Evolutionary conservation across 805 yeast genomes (phyloP).

Genomic region (Pichia sporocuriosa): DNA sequence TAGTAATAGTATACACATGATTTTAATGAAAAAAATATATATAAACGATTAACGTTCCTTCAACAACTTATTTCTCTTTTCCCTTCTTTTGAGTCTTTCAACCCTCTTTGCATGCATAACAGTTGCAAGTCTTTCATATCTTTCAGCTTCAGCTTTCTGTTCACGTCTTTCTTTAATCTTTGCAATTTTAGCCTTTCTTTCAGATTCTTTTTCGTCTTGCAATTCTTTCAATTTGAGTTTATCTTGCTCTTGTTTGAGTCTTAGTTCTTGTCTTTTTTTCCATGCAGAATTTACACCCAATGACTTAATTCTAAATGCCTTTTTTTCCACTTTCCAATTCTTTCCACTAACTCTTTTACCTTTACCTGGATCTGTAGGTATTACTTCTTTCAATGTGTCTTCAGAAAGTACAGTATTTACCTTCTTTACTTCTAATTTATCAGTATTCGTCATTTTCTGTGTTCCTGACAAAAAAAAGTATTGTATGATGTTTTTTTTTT

Average conservation of each 20-base stretch:
- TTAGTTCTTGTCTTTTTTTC: slow-evolving; percentile 60
- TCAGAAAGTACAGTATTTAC: slow-evolving; percentile 1
- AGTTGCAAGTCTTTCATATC: slow-evolving; percentile 73
- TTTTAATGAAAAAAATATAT: background rate
- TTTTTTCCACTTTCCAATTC: slow-evolving; percentile 63
- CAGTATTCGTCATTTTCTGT: background rate
- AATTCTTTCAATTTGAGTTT: slow-evolving; percentile 65
- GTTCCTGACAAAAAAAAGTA: too few relatives aligned
- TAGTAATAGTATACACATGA: too few relatives aligned
- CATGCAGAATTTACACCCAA: slow-evolving; percentile 57
- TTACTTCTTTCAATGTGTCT: slow-evolving; percentile 7
- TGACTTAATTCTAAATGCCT: slow-evolving; percentile 58
- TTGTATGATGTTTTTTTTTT: too few relatives aligned
- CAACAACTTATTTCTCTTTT: slow-evolving; percentile 89
- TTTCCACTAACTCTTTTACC: slow-evolving; percentile 37
- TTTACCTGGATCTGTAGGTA: slow-evolving; percentile 19
- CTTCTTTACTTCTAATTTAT: background rate
- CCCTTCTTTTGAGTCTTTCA: slow-evolving; percentile 83
- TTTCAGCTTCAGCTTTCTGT: slow-evolving; percentile 80
- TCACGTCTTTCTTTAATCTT: slow-evolving; percentile 68
- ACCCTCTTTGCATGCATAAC: slow-evolving; percentile 91
- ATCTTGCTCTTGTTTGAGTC: slow-evolving; percentile 56
- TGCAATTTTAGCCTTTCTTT: slow-evolving; percentile 45
- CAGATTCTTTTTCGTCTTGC: slow-evolving; percentile 70
- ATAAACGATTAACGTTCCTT: slow-evolving; percentile 62